phyloP scores from a whole-genome alignment of 306 rosid species.

The Clitoria ternatea region DNA sequence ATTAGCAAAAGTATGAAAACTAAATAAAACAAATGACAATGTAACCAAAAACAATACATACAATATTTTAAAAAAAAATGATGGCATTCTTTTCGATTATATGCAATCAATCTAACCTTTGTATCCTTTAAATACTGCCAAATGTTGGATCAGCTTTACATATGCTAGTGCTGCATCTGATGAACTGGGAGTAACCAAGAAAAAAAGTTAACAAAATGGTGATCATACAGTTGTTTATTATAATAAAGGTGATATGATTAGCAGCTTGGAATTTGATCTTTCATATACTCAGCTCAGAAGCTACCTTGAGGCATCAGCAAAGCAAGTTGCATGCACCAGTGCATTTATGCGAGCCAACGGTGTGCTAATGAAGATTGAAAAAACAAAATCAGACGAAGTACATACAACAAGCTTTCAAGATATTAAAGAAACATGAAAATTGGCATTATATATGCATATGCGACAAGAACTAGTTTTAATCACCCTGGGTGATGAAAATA shows the following conservation, averaged over 20 bases:
- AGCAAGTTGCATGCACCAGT: slow-evolving; percentile 84
- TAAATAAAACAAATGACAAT: background rate
- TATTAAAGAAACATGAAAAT: slow-evolving; percentile 6
- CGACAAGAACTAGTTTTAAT: slow-evolving; percentile 6
- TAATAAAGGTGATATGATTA: background rate
- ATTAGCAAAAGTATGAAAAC: background rate
- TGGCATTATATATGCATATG: slow-evolving; percentile 4
- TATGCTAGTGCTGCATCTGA: slow-evolving; percentile 88
- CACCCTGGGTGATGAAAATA: slow-evolving; percentile 1
- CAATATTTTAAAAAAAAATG: background rate
- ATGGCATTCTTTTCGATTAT: slow-evolving; percentile 1
- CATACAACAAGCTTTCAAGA: slow-evolving; percentile 5
- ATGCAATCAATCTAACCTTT: slow-evolving; percentile 60
- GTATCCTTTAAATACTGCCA: slow-evolving; percentile 87
- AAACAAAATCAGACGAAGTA: slow-evolving; percentile 20
- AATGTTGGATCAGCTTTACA: slow-evolving; percentile 92
- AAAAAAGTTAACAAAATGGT: background rate
- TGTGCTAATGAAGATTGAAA: slow-evolving; percentile 41
- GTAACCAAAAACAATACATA: background rate
- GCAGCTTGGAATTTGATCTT: slow-evolving; percentile 17
- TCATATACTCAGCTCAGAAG: slow-evolving; percentile 22
- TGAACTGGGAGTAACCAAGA: slow-evolving; percentile 54
- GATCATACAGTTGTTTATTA: background rate
- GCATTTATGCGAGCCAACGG: slow-evolving; percentile 83
- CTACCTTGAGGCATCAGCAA: slow-evolving; percentile 93